phyloP scores from a whole-genome alignment of 2,329 filamentous ascomycete genomes.

The Phialophora chinensis region DNA sequence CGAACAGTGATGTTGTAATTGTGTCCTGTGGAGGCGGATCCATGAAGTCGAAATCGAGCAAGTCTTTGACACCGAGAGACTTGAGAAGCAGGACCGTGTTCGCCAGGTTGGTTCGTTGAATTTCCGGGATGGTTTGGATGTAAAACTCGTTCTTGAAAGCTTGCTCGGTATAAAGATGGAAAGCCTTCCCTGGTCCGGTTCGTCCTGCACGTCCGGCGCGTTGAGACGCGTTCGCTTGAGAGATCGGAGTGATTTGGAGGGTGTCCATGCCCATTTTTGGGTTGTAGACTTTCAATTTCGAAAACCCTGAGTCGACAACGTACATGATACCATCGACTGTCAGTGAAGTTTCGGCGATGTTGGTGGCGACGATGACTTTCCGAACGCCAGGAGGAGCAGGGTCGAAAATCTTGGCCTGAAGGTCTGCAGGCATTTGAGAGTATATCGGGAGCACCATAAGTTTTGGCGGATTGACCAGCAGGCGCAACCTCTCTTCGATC shows the following conservation, averaged over 20 bases:
- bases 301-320: conserved; percentile 94
- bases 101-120: conserved; percentile 91
- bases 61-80: conserved; percentile 86
- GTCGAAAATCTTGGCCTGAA: conserved; percentile 98
- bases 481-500: conserved; percentile 81
- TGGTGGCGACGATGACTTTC: conserved; percentile 97
- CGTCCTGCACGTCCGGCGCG: conserved; percentile 90
- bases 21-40: conserved; percentile 97
- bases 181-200: conserved; percentile 94
- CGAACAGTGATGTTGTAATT: conserved; percentile 95
- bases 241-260: conserved; percentile 95
- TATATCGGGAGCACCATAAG: conserved; percentile 96
- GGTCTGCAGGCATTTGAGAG: conserved; percentile 98
- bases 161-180: conserved; percentile 89
- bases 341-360: conserved; percentile 96
- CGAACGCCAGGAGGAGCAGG: conserved; percentile 85
- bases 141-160: conserved; percentile 97
- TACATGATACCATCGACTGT: conserved; percentile 99
- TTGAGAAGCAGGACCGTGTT: conserved; percentile 84
- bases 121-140: conserved; percentile 95
- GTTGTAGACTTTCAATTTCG: conserved; percentile 98
- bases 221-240: conserved; percentile 93
- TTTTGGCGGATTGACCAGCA: conserved; percentile 92
- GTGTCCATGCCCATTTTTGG: conserved; percentile 99
- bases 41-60: conserved; percentile 97